Base-by-base conservation (phyloP, 2,329 filamentous ascomycete genomes). In the Fusarium redolens region DNA sequence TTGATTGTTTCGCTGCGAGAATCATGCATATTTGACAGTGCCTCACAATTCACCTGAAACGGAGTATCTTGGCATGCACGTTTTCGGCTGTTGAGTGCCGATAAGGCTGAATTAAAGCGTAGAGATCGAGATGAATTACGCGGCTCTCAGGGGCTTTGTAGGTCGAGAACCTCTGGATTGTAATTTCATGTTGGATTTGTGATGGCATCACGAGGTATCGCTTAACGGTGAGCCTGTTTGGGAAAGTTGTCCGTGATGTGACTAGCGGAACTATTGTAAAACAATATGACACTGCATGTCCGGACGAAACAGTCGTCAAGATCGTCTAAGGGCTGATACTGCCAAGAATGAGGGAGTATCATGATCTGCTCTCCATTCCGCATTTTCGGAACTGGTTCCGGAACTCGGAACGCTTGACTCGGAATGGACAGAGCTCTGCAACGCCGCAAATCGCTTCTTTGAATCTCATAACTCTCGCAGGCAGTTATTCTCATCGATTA, bases 401-500 rank as follows among this genome's bases (percentile, higher is more conserved):
- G 48, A 52, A 17, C 50, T 3, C 50, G 50, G 33, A 38, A 52
- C 18, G 0, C 22, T 5, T 8, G 9, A 4, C 13, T 52, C 33
- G 33, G 33, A n/a, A 52, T 9, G 4, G 22, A 5, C 4, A 22
- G 13, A 9, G 1, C n/a, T 14, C 0, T 20, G 2, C 22, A 5
- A 52, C 22, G 17, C 17, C 37, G 4, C 10, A 15, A 3, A 12
- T 6, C 1, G 6, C 22, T 3, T 5, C 5, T 9, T 7, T 4
- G 13, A n/a, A 38, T 2, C 17, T 12, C 12, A 15, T 20, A 37
- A 20, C n/a, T 2, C 2, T 6, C 17, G 7, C 6, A 4, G 8
- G 10, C 4, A 15, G 6, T 9, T 1, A 37, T 15, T 20, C 5
- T 15, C 12, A 20, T 52, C 13, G 1, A 17, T 0, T 6, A 2